Conservation (phyloP, 768 basidiomycete genomes). For the Hericium alpestre region DNA sequence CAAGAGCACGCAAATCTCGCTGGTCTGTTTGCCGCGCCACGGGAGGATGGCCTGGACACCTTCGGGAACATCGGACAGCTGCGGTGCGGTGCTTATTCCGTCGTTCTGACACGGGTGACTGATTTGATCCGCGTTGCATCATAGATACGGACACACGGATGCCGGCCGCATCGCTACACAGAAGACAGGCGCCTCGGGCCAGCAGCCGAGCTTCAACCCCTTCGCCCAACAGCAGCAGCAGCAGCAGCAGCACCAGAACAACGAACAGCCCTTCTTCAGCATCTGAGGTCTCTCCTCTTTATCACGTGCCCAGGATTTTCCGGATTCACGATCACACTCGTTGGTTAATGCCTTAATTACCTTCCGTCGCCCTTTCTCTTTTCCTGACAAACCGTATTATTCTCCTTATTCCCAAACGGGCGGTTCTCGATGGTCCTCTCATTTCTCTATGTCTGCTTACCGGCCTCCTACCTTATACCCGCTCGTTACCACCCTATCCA, state of each 20-base stretch:
- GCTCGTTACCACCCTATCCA: not conserved
- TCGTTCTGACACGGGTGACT: not conserved
- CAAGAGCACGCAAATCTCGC: constrained; percentile 70
- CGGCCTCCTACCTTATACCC: not conserved
- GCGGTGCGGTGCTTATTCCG: constrained; percentile 33
- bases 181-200: constrained; percentile 23
- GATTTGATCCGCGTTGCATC: not conserved
- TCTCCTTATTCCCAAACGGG: not conserved
- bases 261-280: constrained; percentile 24
- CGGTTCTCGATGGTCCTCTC: too few species aligned
- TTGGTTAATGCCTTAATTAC: not conserved
- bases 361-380: not conserved
- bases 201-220: constrained; percentile 41
- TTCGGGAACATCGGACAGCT: constrained; percentile 83
- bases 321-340: too few species aligned
- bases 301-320: not conserved
- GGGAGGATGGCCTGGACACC: constrained; percentile 88
- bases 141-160: constrained; percentile 33
- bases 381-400: not conserved
- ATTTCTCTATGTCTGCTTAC: too few species aligned
- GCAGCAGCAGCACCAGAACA: constrained; percentile 32
- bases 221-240: constrained; percentile 55
- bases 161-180: constrained; percentile 18
- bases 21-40: constrained; percentile 66
- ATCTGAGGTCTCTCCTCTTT: constrained; percentile 11